These are phyloP conservation scores for Melampsora larici-populina DNA, from an alignment of 1,284 basidiomycete genomes.

Conservation along the genomic window DNA sequence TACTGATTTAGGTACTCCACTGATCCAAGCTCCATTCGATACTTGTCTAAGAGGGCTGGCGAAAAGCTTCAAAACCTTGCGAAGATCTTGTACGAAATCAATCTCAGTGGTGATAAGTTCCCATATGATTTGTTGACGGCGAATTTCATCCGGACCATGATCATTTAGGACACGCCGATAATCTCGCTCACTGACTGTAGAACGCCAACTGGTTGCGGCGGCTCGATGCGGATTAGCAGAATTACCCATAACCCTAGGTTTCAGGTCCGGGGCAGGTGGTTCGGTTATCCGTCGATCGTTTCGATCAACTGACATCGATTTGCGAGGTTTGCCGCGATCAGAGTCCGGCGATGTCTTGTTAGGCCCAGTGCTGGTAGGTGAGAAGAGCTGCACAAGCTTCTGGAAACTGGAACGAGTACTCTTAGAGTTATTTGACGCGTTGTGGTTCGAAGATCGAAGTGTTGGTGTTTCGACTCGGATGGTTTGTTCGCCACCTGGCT, in stretches of 20 bases:
- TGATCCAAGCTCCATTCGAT: constrained; percentile 64
- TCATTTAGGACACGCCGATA: background rate
- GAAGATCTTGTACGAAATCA: constrained; percentile 65
- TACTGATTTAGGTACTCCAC: constrained; percentile 67
- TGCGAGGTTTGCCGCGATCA: background rate
- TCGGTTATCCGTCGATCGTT: background rate
- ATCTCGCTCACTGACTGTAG: background rate
- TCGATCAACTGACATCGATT: background rate
- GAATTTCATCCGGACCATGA: constrained; percentile 59
- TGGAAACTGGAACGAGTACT: background rate
- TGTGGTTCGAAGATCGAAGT: background rate
- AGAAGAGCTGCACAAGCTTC: background rate
- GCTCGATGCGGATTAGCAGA: background rate
- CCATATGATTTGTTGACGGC: constrained; percentile 67
- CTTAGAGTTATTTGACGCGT: background rate
- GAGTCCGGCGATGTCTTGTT: background rate
- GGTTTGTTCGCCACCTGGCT: background rate
- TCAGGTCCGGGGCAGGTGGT: background rate
- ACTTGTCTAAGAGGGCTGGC: constrained; percentile 68
- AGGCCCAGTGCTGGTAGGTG: background rate
- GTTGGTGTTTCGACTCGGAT: background rate
- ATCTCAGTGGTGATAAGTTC: constrained; percentile 68
- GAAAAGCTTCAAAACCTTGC: constrained; percentile 66
- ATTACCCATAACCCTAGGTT: background rate
- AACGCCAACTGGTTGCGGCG: background rate